Conservation (phyloP, 2,329 filamentous ascomycete genomes). For the Sporothrix brasiliensis region DNA sequence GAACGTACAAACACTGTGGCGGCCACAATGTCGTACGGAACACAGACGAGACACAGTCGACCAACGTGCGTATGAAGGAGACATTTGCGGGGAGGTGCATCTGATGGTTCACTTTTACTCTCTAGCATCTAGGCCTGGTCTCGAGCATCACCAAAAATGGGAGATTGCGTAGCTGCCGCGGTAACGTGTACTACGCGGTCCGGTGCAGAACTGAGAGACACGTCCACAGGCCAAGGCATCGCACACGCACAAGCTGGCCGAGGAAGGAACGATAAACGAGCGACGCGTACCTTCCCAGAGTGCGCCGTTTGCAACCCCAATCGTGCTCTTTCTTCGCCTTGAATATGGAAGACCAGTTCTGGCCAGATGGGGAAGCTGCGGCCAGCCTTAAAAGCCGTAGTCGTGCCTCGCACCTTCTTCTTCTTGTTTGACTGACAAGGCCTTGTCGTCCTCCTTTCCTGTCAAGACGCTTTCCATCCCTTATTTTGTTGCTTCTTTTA, state of each 20-base stretch:
- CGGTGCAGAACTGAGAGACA: slow-evolving; percentile 21
- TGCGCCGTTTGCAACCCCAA: not conserved
- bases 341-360: not conserved
- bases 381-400: not conserved
- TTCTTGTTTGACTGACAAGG: not conserved
- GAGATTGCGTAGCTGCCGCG: slow-evolving; percentile 1
- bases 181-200: slow-evolving; percentile 7
- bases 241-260: slow-evolving; percentile 2
- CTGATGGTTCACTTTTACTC: not conserved
- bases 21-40: not conserved
- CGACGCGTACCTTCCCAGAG: slow-evolving; percentile 9
- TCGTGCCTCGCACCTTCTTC: not conserved
- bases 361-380: not conserved
- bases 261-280: slow-evolving; percentile 23
- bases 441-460: slow-evolving; percentile 11
- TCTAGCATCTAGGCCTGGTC: not conserved
- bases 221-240: not conserved
- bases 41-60: not conserved
- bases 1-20: not conserved
- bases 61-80: slow-evolving; percentile 19
- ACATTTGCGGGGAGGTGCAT: slow-evolving; percentile 7
- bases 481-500: not conserved
- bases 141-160: not conserved
- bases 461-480: not conserved
- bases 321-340: not conserved